These are phyloP conservation scores for Cystofilobasidium macerans DNA, from an alignment of 768 basidiomycete genomes.

Conservation along the genomic window DNA sequence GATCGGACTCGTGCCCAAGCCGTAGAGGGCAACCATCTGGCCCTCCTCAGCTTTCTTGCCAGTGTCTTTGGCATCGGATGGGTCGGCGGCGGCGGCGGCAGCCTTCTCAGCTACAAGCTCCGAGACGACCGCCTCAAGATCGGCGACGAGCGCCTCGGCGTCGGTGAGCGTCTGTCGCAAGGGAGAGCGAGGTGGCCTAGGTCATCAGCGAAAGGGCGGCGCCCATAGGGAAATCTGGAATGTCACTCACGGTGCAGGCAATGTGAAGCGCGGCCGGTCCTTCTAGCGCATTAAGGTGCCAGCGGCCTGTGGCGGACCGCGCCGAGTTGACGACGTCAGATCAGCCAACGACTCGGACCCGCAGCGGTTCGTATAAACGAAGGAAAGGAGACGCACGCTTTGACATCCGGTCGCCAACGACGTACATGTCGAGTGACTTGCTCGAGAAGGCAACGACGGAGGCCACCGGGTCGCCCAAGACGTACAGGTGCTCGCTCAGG, in stretches of 20 bases:
- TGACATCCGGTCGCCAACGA: slow-evolving; percentile 81
- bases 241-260: slow-evolving; percentile 64
- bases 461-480: slow-evolving; percentile 79
- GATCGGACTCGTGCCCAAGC: slow-evolving; percentile 53
- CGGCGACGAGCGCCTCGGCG: slow-evolving; percentile 61
- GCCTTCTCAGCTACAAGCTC: slow-evolving; percentile 43
- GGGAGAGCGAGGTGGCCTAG: not conserved
- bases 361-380: too few species aligned
- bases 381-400: slow-evolving; percentile 60
- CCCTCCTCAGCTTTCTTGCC: slow-evolving; percentile 46
- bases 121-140: slow-evolving; percentile 64
- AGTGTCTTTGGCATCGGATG: not conserved
- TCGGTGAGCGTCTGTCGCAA: slow-evolving; percentile 62
- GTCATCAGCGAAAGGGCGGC: too few species aligned
- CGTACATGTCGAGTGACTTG: slow-evolving; percentile 60
- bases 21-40: slow-evolving; percentile 82
- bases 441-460: slow-evolving; percentile 82
- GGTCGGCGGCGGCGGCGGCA: slow-evolving; percentile 41
- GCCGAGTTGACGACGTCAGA: too few species aligned
- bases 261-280: slow-evolving; percentile 79
- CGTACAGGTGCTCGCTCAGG: slow-evolving; percentile 54
- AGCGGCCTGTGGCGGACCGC: not conserved
- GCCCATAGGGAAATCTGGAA: too few species aligned
- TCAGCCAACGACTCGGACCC: too few species aligned
- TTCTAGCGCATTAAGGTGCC: slow-evolving; percentile 58